These are phyloP conservation scores for Pleurozium schreberi DNA, from an alignment of 225 moss, liverwort and hornwort genomes.

Conservation along the genomic window DNA sequence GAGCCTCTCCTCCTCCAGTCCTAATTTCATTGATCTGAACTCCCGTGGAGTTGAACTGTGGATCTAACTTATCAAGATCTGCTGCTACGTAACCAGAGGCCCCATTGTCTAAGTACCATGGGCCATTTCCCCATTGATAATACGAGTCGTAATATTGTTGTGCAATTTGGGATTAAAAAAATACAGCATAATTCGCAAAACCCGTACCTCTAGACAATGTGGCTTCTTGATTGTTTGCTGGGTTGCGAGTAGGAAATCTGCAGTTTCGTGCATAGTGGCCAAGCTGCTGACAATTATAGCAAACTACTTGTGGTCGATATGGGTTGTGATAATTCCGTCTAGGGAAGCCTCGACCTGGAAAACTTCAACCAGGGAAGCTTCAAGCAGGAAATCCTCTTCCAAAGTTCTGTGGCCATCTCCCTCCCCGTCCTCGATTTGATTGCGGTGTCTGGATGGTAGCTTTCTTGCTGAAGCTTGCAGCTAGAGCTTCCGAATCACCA, in stretches of 20 bases:
- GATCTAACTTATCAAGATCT: not conserved
- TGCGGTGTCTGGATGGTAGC: rapidly evolving
- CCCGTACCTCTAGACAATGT: too few relatives aligned
- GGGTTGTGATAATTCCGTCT: too few relatives aligned
- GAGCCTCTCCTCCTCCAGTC: rapidly evolving
- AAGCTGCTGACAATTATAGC: too few relatives aligned
- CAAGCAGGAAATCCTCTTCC: rapidly evolving
- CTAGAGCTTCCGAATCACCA: too few relatives aligned
- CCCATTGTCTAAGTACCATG: not conserved
- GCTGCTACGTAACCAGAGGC: rapidly evolving
- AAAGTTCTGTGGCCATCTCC: too few relatives aligned
- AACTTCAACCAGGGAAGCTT: rapidly evolving
- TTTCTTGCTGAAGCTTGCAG: too few relatives aligned
- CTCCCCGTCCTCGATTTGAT: too few relatives aligned
- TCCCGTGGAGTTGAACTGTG: rapidly evolving
- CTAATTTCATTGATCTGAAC: not conserved
- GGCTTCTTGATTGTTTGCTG: too few relatives aligned
- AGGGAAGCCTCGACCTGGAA: rapidly evolving
- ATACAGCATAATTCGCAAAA: not conserved
- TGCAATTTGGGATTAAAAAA: not conserved
- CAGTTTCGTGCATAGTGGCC: too few relatives aligned
- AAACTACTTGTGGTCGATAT: rapidly evolving
- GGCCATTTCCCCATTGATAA: not conserved
- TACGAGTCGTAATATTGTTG: not conserved
- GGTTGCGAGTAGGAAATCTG: rapidly evolving